Base-by-base conservation (phyloP, 2,329 filamentous ascomycete species). In the Cordyceps cicadae region DNA sequence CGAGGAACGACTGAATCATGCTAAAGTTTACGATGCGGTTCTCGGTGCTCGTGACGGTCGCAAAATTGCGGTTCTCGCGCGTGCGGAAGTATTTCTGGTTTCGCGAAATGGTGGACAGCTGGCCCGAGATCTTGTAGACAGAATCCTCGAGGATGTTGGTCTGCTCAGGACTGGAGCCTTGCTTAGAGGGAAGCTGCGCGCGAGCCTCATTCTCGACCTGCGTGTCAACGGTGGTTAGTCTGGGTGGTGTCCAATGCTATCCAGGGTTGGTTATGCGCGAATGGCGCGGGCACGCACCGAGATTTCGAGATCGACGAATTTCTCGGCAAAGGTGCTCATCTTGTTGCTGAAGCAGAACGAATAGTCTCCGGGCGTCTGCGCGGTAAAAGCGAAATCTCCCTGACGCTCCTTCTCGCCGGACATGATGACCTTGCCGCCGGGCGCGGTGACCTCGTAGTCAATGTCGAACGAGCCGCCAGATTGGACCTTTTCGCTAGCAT, bases 61-160 rank as follows among this genome's bases (percentile, higher is more conserved):
- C 95, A 78, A 99, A 97, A 78, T 99, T 99, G 64, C 94, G 85
- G 82, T 99, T 99, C 81, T 99, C 94, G 66, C 94, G 87, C 3
- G 94, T 99, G 64, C 95, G 89, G 86, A 99, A 99, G 81, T 99
- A 99, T 75, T 99, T 99, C 72, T 99, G 94, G 79, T 96, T 97
- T 70, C 94, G 86, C 48, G 90, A 92, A 71, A 99, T 94, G 64
- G 92, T 97, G 15, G 92, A 96, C 55, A 99, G 79, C 72, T 96
- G 91, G 65, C 90, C 87, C 14, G 92, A 96, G 63, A 99, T 83
- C 79, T 96, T 97, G 80, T 94, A 91, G 69, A 97, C 89, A 46
- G 91, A 93, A 77, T 99, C 93, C 74, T 97, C 93, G 54, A 99
- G 82, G 8, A 85, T 84, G 52, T 87, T 87, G 1, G 93, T 94